Evolutionary conservation across 352 stramenopile genomes (phyloP).

Genomic region (Phytophthora foliorum): DNA sequence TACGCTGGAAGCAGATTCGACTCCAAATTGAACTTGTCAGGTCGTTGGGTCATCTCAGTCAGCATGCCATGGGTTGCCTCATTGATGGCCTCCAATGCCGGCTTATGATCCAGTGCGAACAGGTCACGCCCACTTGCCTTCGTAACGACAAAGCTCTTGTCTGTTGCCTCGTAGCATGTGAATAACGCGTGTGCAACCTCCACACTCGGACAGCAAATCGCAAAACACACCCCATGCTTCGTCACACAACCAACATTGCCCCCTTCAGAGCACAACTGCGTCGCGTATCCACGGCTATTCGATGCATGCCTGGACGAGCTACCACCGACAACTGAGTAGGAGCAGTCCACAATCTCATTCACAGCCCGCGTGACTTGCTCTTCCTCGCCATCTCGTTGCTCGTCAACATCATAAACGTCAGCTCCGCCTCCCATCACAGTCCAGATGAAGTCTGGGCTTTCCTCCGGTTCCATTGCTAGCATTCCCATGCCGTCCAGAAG

Average conservation of each 20-base stretch:
- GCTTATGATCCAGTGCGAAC: conserved; percentile 73
- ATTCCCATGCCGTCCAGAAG: conserved; percentile 75
- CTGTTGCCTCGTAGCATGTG: conserved; percentile 85
- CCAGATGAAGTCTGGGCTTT: conserved; percentile 86
- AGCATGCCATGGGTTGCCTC: conserved; percentile 81
- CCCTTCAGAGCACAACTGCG: conserved; percentile 84
- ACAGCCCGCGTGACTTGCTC: conserved; percentile 71
- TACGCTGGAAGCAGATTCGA: conserved; percentile 74
- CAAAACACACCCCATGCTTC: conserved; percentile 75
- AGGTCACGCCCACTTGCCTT: conserved; percentile 74
- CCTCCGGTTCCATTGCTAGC: conserved; percentile 77
- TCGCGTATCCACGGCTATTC: conserved; percentile 45
- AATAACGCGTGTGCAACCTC: conserved; percentile 84
- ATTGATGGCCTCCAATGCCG: conserved; percentile 77
- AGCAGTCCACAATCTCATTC: conserved; percentile 83
- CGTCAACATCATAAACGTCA: conserved; percentile 53
- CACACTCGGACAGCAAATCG: conserved; percentile 83
- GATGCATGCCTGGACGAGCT: conserved; percentile 46
- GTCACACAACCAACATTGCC: conserved; percentile 70
- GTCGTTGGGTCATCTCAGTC: conserved; percentile 65
- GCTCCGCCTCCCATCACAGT: conserved; percentile 55
- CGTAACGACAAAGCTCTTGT: conserved; percentile 73
- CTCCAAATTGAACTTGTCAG: conserved; percentile 74
- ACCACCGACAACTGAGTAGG: conserved; percentile 72
- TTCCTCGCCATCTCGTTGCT: conserved; percentile 63